Percentiles rank a stretch among this genome's conserved stretches.
Evolutionary conservation across 2,329 filamentous ascomycete genomes (phyloP).

Genomic region (Harringtonia lauricola): DNA sequence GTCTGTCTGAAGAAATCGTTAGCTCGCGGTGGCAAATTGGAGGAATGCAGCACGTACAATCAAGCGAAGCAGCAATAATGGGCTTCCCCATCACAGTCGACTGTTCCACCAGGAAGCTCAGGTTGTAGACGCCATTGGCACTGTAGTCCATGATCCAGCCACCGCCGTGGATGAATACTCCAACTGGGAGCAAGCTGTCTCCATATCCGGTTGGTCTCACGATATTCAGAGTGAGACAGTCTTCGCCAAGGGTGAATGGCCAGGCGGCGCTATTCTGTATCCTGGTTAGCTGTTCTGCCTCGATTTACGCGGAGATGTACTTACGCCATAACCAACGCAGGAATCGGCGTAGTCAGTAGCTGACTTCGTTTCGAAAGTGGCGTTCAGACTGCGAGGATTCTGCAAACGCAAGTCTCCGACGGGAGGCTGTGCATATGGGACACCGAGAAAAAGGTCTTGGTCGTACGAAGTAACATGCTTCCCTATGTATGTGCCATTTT

Average conservation of each 20-base stretch:
- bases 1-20: background rate
- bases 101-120: slow-evolving; percentile 15
- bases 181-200: background rate
- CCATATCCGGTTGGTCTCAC: background rate
- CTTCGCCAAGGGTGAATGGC: background rate
- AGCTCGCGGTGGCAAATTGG: background rate
- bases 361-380: background rate
- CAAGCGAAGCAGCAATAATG: background rate
- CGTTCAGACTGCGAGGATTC: background rate
- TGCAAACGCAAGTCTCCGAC: slow-evolving; percentile 26
- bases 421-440: slow-evolving; percentile 39
- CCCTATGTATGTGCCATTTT: background rate
- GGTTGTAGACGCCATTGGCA: slow-evolving; percentile 41
- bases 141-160: slow-evolving; percentile 23
- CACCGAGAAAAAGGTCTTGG: slow-evolving; percentile 40
- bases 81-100: background rate
- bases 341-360: background rate
- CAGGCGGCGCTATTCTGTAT: background rate
- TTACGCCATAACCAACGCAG: too few relatives aligned
- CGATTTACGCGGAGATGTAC: too few relatives aligned
- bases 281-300: background rate
- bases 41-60: background rate
- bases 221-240: slow-evolving; percentile 4
- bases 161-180: slow-evolving; percentile 3
- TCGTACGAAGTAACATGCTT: background rate